Base-by-base conservation (phyloP, 768 basidiomycete genomes). In the Mycena venus region DNA sequence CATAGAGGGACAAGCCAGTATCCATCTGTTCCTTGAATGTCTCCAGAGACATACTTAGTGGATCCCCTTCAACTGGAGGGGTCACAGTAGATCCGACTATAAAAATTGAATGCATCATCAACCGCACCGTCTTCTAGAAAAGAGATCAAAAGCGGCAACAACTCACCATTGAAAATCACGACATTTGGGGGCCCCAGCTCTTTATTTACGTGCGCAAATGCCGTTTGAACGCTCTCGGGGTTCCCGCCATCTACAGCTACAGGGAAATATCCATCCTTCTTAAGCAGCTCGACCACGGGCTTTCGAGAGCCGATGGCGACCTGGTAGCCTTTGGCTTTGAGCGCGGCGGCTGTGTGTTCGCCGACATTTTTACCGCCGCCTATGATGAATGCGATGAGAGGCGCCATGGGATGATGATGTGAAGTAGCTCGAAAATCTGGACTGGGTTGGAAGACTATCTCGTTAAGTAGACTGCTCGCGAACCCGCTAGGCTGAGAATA, bases 201-300 rank as follows among this genome's bases (percentile, higher is more conserved):
- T n/a, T n/a, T n/a, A n/a, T n/a, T n/a, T n/a, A n/a, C n/a, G n/a
- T n/a, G n/a, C n/a, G n/a, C n/a, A n/a, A n/a, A n/a, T n/a, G n/a
- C n/a, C n/a, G n/a, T n/a, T n/a, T n/a, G n/a, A n/a, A n/a, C n/a
- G 31, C 85, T 83, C n/a, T 78, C 78, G 0, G 76, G 78, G 32
- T 79, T 72, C 23, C 78, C 79, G 34, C 85, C 85, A 66, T 90
- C 87, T 44, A 88, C 78, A 23, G 81, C 72, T 53, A 88, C 79
- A 29, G 84, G 73, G 75, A 86, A 82, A 32, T 79, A 80, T 4
- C 69, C 79, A 4, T 78, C 58, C 29, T 68, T 40, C 19, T 70
- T 73, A 19, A 71, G 42, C 47, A 73, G 53, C 3, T 77, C 75
- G 4, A 67, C 34, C 29, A 72, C 76, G 4, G 81, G 78, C 23